phyloP scores from a whole-genome alignment of 805 yeast genomes.

The Cyberlindnera subsufficiens region DNA sequence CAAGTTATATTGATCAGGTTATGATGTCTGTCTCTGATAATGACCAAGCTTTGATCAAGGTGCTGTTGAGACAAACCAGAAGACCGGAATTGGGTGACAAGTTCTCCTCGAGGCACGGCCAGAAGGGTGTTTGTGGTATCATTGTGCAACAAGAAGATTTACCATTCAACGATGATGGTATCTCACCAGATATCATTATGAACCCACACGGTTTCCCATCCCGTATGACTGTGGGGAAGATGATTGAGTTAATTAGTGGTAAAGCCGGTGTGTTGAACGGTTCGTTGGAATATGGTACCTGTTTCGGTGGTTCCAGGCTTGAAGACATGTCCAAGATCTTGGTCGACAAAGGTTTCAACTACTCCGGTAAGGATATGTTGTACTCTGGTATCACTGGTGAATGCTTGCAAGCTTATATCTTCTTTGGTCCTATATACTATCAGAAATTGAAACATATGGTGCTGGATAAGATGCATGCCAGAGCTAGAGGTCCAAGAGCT shows the following conservation, averaged over 20 bases:
- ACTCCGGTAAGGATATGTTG: conserved; percentile 96
- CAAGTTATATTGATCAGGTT: conserved; percentile 92
- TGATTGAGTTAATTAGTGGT: conserved; percentile 94
- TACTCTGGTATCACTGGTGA: conserved; percentile 98
- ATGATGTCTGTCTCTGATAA: conserved; percentile 95
- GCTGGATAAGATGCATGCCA: conserved; percentile 97
- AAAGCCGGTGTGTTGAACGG: conserved; percentile 97
- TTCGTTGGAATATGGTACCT: conserved; percentile 88
- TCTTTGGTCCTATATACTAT: conserved; percentile 97
- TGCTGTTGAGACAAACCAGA: conserved; percentile 87
- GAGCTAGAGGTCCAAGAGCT: conserved; percentile 99
- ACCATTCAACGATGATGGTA: conserved; percentile 92
- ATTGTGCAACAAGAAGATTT: conserved; percentile 95
- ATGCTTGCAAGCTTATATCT: conserved; percentile 92
- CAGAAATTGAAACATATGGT: conserved; percentile 99
- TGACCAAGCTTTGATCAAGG: conserved; percentile 92
- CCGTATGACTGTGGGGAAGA: conserved; percentile 99
- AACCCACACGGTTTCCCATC: conserved; percentile 99
- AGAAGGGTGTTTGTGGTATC: conserved; percentile 98
- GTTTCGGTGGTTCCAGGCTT: conserved; percentile 96
- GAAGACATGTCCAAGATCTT: conserved; percentile 91
- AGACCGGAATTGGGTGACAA: conserved; percentile 98
- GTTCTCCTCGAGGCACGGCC: conserved; percentile 96
- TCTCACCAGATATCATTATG: conserved; percentile 94
- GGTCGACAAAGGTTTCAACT: conserved; percentile 86